Evolutionary conservation across 768 basidiomycete genomes (phyloP).

Genomic region (Leccinum sublutescens): DNA sequence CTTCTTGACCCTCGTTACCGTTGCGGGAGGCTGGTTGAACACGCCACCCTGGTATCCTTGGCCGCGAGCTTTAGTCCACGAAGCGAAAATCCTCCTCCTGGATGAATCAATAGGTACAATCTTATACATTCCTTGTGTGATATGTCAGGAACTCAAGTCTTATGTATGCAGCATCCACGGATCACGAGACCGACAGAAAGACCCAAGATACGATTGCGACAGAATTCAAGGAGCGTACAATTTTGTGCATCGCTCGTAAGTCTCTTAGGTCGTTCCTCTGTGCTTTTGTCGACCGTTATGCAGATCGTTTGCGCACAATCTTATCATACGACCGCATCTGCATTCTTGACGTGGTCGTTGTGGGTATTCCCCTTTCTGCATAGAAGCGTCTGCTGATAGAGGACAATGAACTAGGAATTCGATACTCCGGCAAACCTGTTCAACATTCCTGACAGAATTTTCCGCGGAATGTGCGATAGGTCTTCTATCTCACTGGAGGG

Average conservation of each 20-base stretch:
- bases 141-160: neutral
- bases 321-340: slow-evolving; percentile 86
- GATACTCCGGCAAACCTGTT: slow-evolving; percentile 75
- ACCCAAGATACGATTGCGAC: slow-evolving; percentile 88
- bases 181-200: slow-evolving; percentile 85
- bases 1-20: no score
- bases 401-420: slow-evolving; percentile 53
- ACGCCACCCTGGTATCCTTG: slow-evolving; percentile 59
- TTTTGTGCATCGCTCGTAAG: slow-evolving; percentile 85
- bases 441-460: slow-evolving; percentile 19
- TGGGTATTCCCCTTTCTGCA: slow-evolving; percentile 32
- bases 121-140: neutral
- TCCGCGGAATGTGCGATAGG: slow-evolving; percentile 67
- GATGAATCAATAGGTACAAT: slow-evolving; percentile 80
- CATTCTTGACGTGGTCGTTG: slow-evolving; percentile 48
- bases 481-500: slow-evolving; percentile 76
- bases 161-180: slow-evolving; percentile 62
- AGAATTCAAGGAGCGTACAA: slow-evolving; percentile 81
- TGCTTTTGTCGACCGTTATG: slow-evolving; percentile 2
- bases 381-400: neutral
- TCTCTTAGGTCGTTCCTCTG: neutral
- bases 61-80: slow-evolving; percentile 85
- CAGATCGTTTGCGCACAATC: slow-evolving; percentile 84
- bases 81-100: slow-evolving; percentile 79
- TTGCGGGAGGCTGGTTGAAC: no score